A percentile compares a stretch with the other conserved stretches of the same genome.
phyloP scores from a whole-genome alignment of 73 alveolate genomes.

The Paraurostyla sp. region DNA sequence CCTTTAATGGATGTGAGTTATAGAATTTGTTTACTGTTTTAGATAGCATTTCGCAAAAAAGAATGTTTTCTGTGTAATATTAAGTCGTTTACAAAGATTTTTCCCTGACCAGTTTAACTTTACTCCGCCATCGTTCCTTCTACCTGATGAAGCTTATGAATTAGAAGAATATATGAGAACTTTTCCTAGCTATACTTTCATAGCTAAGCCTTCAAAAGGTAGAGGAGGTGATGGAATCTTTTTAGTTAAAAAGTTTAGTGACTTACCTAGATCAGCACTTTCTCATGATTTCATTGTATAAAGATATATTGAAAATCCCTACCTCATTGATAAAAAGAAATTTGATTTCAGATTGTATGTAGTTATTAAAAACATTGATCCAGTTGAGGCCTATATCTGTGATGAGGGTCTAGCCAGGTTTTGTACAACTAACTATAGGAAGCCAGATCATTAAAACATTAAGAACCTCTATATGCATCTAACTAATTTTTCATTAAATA shows the following conservation, averaged over 20 bases:
- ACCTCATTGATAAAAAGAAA: slow-evolving; percentile 94
- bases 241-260: slow-evolving; percentile 68
- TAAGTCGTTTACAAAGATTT: slow-evolving; percentile 67
- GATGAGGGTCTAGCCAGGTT: slow-evolving; percentile 98
- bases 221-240: slow-evolving; percentile 91
- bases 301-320: slow-evolving; percentile 92
- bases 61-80: slow-evolving; percentile 68
- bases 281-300: slow-evolving; percentile 81
- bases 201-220: slow-evolving; percentile 89
- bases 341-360: slow-evolving; percentile 95
- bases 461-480: slow-evolving; percentile 89
- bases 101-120: slow-evolving; percentile 88
- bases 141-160: slow-evolving; percentile 85
- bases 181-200: slow-evolving; percentile 66
- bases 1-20: slow-evolving; percentile 79
- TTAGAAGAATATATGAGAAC: slow-evolving; percentile 71
- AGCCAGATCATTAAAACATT: slow-evolving; percentile 85
- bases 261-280: slow-evolving; percentile 56
- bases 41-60: slow-evolving; percentile 78
- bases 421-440: slow-evolving; percentile 87
- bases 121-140: slow-evolving; percentile 78
- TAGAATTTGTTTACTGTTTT: background rate
- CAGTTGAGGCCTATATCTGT: slow-evolving; percentile 90
- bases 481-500: slow-evolving; percentile 93
- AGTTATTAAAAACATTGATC: slow-evolving; percentile 93